phyloP scores from a whole-genome alignment of 345 rosid species.

The Aquilaria sinensis region DNA sequence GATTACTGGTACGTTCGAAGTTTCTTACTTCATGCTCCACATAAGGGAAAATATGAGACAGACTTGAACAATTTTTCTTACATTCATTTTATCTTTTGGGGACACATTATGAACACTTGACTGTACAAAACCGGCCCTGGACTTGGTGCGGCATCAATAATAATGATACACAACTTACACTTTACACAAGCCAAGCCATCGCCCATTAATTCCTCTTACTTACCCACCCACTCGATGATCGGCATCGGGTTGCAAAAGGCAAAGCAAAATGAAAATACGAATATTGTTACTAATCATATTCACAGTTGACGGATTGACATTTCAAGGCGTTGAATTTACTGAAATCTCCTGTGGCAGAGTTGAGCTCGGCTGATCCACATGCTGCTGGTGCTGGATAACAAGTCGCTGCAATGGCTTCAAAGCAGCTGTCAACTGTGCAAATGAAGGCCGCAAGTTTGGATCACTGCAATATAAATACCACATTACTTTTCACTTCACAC shows the following conservation, averaged over 20 bases:
- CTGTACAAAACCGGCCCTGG: constrained; percentile 25
- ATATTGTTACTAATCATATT: constrained; percentile 16
- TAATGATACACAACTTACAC: constrained; percentile 2
- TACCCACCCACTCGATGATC: constrained; percentile 8
- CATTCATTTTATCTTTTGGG: neutral
- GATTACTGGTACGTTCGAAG: too few relatives aligned
- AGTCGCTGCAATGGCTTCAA: constrained; percentile 84
- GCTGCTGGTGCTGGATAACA: constrained; percentile 37
- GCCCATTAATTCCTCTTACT: neutral
- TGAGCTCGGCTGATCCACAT: constrained; percentile 31
- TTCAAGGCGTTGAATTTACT: constrained; percentile 62
- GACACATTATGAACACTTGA: constrained; percentile 13
- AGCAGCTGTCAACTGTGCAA: constrained; percentile 65
- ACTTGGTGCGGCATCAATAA: constrained; percentile 9
- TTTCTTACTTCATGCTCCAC: too few relatives aligned
- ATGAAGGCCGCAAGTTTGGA: constrained; percentile 87
- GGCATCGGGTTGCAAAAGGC: neutral
- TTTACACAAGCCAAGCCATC: constrained; percentile 5
- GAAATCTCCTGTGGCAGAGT: constrained; percentile 40
- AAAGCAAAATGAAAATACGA: neutral
- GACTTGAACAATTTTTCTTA: too few relatives aligned
- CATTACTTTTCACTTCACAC: neutral
- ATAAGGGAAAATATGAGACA: too few relatives aligned
- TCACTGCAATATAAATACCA: constrained; percentile 41
- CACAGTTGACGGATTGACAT: constrained; percentile 27